Evolutionary conservation across 2,329 filamentous ascomycete genomes (phyloP).

Genomic region (Eutypella sp.): DNA sequence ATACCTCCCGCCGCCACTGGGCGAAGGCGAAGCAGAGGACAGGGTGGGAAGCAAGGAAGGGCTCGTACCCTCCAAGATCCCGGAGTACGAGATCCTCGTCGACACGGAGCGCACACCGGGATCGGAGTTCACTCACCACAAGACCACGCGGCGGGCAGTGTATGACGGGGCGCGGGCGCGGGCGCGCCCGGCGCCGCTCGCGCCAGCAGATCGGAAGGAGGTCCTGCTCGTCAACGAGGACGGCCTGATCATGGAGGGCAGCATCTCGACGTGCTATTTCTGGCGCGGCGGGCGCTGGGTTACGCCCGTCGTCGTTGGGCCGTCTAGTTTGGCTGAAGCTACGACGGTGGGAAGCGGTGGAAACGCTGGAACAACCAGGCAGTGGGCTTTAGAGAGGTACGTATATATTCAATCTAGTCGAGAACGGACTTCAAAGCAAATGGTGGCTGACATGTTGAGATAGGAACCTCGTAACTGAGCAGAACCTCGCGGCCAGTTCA

Average conservation of each 20-base stretch:
- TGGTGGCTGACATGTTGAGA: constrained; percentile 13
- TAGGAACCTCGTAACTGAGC: constrained; percentile 60
- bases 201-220: constrained; percentile 52
- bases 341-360: constrained; percentile 75
- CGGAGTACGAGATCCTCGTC: constrained; percentile 38
- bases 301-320: constrained; percentile 61
- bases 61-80: constrained; percentile 21
- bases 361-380: constrained; percentile 74
- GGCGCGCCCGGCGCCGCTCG: constrained; percentile 51
- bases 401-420: constrained; percentile 7
- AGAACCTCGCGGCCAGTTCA: constrained; percentile 52
- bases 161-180: constrained; percentile 68
- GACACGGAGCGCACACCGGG: constrained; percentile 36
- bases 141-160: constrained; percentile 69
- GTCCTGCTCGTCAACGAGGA: constrained; percentile 66
- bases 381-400: constrained; percentile 73
- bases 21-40: constrained; percentile 17
- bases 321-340: constrained; percentile 28
- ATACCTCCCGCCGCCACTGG: constrained; percentile 43
- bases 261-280: constrained; percentile 77
- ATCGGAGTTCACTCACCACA: constrained; percentile 73
- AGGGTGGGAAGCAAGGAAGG: background rate
- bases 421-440: too few relatives aligned
- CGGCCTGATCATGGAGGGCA: constrained; percentile 77
- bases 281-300: constrained; percentile 70